Percentiles rank a stretch among this genome's conserved stretches.
Evolutionary conservation across 768 basidiomycete genomes (phyloP).

Genomic region (Amanita jacksonii): DNA sequence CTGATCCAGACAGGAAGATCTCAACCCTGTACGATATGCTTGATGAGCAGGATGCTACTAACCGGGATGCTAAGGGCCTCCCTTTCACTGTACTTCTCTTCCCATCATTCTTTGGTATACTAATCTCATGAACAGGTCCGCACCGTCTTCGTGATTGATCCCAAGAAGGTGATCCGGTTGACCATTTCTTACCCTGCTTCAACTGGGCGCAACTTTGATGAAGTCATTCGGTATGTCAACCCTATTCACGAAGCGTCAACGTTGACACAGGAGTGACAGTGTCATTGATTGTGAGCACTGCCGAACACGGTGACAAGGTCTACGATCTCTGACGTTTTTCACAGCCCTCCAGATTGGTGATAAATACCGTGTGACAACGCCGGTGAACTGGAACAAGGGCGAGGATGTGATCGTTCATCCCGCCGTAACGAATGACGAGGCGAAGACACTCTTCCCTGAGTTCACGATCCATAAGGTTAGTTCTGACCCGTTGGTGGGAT

Average conservation of each 20-base stretch:
- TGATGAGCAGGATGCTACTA: conserved; percentile 90
- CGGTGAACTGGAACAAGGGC: conserved; percentile 92
- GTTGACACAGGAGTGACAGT: conserved; percentile 19
- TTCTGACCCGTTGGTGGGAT: not conserved
- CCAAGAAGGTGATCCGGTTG: conserved; percentile 89
- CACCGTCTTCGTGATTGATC: conserved; percentile 96
- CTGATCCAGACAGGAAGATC: conserved; percentile 80
- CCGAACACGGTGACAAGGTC: conserved; percentile 25
- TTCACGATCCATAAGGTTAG: conserved; percentile 71
- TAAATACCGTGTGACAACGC: conserved; percentile 77
- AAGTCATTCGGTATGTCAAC: conserved; percentile 36
- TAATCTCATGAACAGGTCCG: conserved; percentile 49
- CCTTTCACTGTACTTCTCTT: conserved; percentile 71
- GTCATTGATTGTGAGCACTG: conserved; percentile 60
- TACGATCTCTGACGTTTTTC: conserved; percentile 19
- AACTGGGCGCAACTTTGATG: conserved; percentile 88
- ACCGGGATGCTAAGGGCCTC: conserved; percentile 74
- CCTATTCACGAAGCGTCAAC: not conserved
- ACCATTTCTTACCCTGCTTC: conserved; percentile 90
- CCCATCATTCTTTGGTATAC: conserved; percentile 3
- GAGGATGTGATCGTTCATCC: conserved; percentile 93
- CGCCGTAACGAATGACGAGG: conserved; percentile 75
- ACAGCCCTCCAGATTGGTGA: conserved; percentile 83
- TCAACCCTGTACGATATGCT: conserved; percentile 92
- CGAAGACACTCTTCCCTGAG: conserved; percentile 83